Conservation (phyloP, 2,329 filamentous ascomycete genomes). For the Periconia digitata region DNA sequence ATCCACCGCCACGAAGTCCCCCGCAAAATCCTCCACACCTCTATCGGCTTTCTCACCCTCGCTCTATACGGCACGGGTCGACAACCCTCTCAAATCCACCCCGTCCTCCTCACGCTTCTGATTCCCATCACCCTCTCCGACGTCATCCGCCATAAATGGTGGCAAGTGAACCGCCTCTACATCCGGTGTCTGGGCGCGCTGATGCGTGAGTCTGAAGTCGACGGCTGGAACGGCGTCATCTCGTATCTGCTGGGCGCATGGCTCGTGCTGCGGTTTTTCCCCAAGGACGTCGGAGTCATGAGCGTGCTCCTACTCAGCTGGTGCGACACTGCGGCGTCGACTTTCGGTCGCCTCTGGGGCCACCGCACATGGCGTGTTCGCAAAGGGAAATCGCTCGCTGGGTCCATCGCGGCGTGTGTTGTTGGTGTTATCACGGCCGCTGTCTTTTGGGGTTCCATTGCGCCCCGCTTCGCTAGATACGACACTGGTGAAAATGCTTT, state of each 20-base stretch:
- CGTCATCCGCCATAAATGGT: slow-evolving; percentile 78
- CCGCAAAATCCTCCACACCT: slow-evolving; percentile 89
- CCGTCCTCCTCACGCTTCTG: slow-evolving; percentile 77
- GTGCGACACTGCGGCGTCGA: slow-evolving; percentile 97
- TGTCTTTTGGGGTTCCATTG: slow-evolving; percentile 86
- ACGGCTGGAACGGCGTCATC: slow-evolving; percentile 94
- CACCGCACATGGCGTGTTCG: slow-evolving; percentile 84
- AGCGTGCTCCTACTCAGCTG: slow-evolving; percentile 88
- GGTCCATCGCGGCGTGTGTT: slow-evolving; percentile 78
- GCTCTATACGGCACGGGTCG: slow-evolving; percentile 80
- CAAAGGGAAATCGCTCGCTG: slow-evolving; percentile 87
- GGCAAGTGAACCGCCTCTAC: slow-evolving; percentile 82
- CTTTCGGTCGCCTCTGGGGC: slow-evolving; percentile 87
- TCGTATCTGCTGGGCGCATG: slow-evolving; percentile 93
- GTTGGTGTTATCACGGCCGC: slow-evolving; percentile 81
- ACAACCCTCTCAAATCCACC: slow-evolving; percentile 76
- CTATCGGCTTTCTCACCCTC: slow-evolving; percentile 91
- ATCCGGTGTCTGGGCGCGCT: slow-evolving; percentile 81
- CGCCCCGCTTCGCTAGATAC: slow-evolving; percentile 52
- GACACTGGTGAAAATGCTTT: slow-evolving; percentile 59
- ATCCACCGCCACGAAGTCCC: slow-evolving; percentile 94
- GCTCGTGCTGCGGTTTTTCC: slow-evolving; percentile 80
- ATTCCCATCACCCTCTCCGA: slow-evolving; percentile 84
- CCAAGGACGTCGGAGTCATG: slow-evolving; percentile 91
- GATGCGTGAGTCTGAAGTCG: slow-evolving; percentile 95